Conservation (phyloP, 768 basidiomycete genomes). For the Lentinus brumalis region DNA sequence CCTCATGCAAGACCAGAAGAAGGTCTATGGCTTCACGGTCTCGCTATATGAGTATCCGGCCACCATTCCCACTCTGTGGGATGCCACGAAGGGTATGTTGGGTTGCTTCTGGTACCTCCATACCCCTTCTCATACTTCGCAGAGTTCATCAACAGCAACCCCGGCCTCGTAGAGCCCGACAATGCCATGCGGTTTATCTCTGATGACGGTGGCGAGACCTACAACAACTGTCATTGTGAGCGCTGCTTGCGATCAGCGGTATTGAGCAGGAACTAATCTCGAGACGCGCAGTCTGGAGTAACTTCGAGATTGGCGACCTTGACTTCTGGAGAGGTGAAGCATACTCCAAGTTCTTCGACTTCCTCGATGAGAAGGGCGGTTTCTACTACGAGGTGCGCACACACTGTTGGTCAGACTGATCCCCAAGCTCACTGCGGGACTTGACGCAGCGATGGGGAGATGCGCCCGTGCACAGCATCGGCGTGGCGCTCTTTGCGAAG, state of each 20-base stretch:
- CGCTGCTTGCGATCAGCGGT: not conserved
- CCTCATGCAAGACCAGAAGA: slow-evolving; percentile 56
- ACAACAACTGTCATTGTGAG: slow-evolving; percentile 61
- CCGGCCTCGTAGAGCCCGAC: slow-evolving; percentile 46
- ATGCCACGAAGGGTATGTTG: slow-evolving; percentile 58
- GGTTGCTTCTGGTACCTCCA: not conserved
- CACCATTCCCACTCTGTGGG: slow-evolving; percentile 78
- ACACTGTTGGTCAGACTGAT: not conserved
- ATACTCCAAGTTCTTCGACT: slow-evolving; percentile 59
- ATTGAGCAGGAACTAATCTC: not conserved
- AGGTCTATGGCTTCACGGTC: slow-evolving; percentile 72
- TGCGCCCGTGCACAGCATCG: slow-evolving; percentile 81
- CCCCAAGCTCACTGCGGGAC: not conserved
- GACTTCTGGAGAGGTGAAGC: slow-evolving; percentile 59
- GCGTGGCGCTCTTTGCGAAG: slow-evolving; percentile 83
- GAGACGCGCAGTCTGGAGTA: slow-evolving; percentile 53
- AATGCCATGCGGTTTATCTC: slow-evolving; percentile 62
- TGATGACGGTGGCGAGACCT: slow-evolving; percentile 55
- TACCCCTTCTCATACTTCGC: not conserved
- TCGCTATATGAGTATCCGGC: slow-evolving; percentile 73
- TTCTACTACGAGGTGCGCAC: slow-evolving; percentile 56
- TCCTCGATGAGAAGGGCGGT: slow-evolving; percentile 55
- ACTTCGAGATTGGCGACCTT: slow-evolving; percentile 64
- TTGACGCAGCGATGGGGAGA: slow-evolving; percentile 82
- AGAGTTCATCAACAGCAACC: slow-evolving; percentile 54